A percentile compares a stretch with the other conserved stretches of the same genome.
Evolutionary conservation across 371 early-diverging fungal species (phyloP).

Genomic region (Blakeslea trispora): DNA sequence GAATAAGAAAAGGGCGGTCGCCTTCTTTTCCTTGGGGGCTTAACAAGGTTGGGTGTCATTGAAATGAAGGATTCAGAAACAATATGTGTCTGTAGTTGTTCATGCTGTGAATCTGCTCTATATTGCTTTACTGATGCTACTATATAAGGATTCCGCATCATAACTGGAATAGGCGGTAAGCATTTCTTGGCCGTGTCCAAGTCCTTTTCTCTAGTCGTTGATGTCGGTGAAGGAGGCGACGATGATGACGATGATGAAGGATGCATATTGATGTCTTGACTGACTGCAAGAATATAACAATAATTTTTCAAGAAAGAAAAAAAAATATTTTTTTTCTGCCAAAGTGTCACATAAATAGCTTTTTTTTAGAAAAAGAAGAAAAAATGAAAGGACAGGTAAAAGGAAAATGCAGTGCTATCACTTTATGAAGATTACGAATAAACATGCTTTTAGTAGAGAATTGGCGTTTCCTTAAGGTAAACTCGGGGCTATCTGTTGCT

Average conservation of each 20-base stretch:
- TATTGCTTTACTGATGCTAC: constrained; percentile 45
- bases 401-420: no score
- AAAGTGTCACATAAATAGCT: constrained; percentile 10
- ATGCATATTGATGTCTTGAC: not conserved
- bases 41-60: constrained; percentile 42
- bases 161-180: constrained; percentile 49
- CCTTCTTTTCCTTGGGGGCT: constrained; percentile 54
- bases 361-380: not conserved
- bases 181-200: constrained; percentile 3
- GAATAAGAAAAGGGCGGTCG: constrained; percentile 81
- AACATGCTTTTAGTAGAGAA: no score
- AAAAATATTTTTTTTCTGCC: constrained; percentile 7
- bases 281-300: no score
- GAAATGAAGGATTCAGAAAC: constrained; percentile 55
- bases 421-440: no score
- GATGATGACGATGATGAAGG: not conserved
- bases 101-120: constrained; percentile 39
- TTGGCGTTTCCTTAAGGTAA: no score
- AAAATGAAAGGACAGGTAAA: no score
- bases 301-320: not conserved
- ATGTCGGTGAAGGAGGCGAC: no score
- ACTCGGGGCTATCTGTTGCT: no score
- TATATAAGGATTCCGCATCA: constrained; percentile 41
- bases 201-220: constrained; percentile 8
- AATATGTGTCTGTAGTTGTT: constrained; percentile 46